A percentile compares a stretch with the other conserved stretches of the same genome.
phyloP scores from a whole-genome alignment of 2,329 filamentous ascomycete genomes.

The Talaromyces sp. region DNA sequence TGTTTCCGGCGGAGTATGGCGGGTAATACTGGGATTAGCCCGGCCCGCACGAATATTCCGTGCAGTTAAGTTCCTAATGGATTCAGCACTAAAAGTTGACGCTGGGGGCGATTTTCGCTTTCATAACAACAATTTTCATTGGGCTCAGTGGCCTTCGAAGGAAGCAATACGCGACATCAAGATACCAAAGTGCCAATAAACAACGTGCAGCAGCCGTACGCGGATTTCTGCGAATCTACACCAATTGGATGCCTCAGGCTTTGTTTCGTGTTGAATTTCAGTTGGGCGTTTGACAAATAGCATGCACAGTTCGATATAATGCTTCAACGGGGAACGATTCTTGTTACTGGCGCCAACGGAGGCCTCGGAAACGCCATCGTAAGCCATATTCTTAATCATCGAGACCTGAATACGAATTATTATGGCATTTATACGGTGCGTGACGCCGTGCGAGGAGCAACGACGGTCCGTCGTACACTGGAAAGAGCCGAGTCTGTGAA shows the following conservation, averaged over 20 bases:
- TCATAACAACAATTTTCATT: no score
- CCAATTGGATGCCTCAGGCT: no score
- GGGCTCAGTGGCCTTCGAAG: no score
- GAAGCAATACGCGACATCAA: no score
- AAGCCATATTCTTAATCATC: constrained; percentile 12
- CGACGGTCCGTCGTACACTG: not conserved
- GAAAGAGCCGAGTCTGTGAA: not conserved
- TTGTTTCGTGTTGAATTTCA: no score
- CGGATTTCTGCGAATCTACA: no score
- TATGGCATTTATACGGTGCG: constrained; percentile 18
- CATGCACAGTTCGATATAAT: not conserved
- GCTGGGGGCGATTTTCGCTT: no score
- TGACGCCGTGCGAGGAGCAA: constrained; percentile 1
- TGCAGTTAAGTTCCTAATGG: no score
- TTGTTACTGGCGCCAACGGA: constrained; percentile 9
- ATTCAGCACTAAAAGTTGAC: no score
- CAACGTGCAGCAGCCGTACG: no score
- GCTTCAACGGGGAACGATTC: constrained; percentile 4
- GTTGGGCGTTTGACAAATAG: not conserved
- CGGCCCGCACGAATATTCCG: no score
- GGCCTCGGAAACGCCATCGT: constrained; percentile 6
- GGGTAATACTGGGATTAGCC: not conserved
- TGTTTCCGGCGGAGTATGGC: not conserved
- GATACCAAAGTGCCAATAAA: no score
- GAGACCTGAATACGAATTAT: constrained; percentile 14